Base-by-base conservation (phyloP, 2,329 filamentous ascomycete species). In the Hypocrella siamensis region DNA sequence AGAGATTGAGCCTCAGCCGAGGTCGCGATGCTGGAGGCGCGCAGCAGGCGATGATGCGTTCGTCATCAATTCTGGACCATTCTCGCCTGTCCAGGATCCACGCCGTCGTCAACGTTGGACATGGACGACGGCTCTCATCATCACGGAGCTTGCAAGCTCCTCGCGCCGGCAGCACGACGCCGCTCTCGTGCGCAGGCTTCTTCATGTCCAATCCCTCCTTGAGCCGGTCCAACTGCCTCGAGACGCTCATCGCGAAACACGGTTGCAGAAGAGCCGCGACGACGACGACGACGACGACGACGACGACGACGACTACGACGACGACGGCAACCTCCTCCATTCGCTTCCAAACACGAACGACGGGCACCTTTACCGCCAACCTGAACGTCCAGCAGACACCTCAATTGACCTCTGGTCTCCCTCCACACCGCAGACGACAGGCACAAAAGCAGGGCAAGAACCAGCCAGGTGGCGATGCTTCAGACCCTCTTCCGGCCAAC, bases 401-500 rank as follows among this genome's bases (percentile, higher is more conserved):
- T 33, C 36, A 45, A 22, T 31, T 43, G 31, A 28, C 42, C 9
- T 32, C 46, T 2, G 36, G 45, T 3, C 22, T 54, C 7, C 45
- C 53, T 19, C 53, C 54, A 17, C 54, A 57, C 35, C 47, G 54
- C 17, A 46, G 50, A 29, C 38, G 54, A 28, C 52, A 53, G 18
- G 52, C 52, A 17, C 40, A 42, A 9, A 50, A 48, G 31, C 44
- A 43, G 27, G 39, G 40, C 6, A n/a, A n/a, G n/a, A n/a, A n/a
- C n/a, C n/a, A n/a, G n/a, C n/a, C n/a, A n/a, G n/a, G n/a, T n/a
- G n/a, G n/a, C n/a, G n/a, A n/a, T n/a, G 12, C 21, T 4, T 8
- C 21, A 12, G 21, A 24, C 21, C 44, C 54, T 18, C 51, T 67
- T 3, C 60, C 65, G 11, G 56, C 58, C 9, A 56, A 63, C 49